These are phyloP conservation scores for Chrysanthemum seticuspe DNA, from an alignment of 129 eudicot genomes.

Conservation along the genomic window DNA sequence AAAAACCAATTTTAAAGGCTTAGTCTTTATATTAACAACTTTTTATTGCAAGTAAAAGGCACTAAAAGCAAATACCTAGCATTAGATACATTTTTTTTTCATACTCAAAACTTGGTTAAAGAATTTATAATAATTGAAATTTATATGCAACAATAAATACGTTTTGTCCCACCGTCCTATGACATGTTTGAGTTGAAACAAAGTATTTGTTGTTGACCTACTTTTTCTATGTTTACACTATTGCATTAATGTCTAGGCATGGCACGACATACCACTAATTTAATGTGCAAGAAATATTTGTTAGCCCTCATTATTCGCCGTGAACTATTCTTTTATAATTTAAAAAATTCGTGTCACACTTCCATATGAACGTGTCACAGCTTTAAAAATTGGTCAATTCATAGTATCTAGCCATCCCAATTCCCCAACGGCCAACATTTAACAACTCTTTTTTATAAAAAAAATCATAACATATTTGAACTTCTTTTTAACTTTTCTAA, in stretches of 20 bases:
- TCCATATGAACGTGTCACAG: slow-evolving; percentile 10
- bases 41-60: not conserved
- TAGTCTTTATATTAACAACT: slow-evolving; percentile 2
- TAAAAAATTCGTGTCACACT: slow-evolving; percentile 20
- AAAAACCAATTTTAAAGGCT: not conserved
- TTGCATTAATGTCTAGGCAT: not conserved
- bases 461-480: not conserved
- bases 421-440: not conserved
- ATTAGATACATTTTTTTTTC: not conserved
- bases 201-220: slow-evolving; percentile 17
- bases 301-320: slow-evolving; percentile 23
- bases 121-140: not conserved
- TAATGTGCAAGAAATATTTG: slow-evolving; percentile 6
- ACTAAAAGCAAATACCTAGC: not conserved
- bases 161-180: not conserved
- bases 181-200: slow-evolving; percentile 26
- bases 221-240: slow-evolving; percentile 1
- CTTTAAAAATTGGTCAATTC: not conserved
- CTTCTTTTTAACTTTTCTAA: not conserved
- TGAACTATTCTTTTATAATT: slow-evolving; percentile 12
- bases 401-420: not conserved
- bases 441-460: not conserved
- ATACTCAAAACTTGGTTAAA: not conserved
- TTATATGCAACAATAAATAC: not conserved
- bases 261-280: slow-evolving; percentile 11